Percentiles rank a stretch among this genome's conserved stretches.
phyloP scores from a whole-genome alignment of 1,139 yeast genomes.

The Hyphopichia wangnamkhiaoensis region DNA sequence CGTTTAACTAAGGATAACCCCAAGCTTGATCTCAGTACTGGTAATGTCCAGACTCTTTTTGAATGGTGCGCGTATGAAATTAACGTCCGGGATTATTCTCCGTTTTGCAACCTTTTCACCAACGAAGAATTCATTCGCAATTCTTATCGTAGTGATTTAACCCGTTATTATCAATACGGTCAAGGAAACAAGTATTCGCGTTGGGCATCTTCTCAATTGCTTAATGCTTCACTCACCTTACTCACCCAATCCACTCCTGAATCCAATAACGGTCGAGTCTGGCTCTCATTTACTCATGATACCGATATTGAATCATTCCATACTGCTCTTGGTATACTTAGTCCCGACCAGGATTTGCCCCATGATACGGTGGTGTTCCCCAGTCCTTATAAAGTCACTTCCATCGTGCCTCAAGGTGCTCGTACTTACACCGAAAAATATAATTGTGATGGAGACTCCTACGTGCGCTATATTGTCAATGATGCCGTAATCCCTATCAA shows the following conservation, averaged over 20 bases:
- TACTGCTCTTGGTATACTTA: conserved; percentile 25
- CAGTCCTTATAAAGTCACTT: conserved; percentile 25
- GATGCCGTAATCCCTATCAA: conserved; percentile 31
- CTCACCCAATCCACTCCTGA: conserved; percentile 20
- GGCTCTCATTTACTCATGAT: conserved; percentile 31
- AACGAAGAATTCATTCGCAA: conserved; percentile 40
- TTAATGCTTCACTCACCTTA: conserved; percentile 46
- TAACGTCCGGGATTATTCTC: conserved; percentile 42
- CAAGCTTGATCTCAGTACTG: conserved; percentile 29
- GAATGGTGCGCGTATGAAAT: conserved; percentile 51
- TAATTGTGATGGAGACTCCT: conserved; percentile 20
- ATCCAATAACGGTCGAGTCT: conserved; percentile 17
- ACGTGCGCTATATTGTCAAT: conserved; percentile 27
- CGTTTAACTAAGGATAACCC: conserved; percentile 40
- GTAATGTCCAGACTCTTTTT: conserved; percentile 41
- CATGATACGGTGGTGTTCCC: conserved; percentile 24
- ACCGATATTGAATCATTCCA: conserved; percentile 30
- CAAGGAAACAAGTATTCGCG: conserved; percentile 43
- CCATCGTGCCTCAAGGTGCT: conserved; percentile 30
- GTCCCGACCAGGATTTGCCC: conserved; percentile 21
- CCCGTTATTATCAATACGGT: conserved; percentile 43
- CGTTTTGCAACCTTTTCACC: conserved; percentile 46
- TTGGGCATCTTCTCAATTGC: conserved; percentile 43
- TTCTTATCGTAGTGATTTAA: conserved; percentile 41
- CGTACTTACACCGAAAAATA: conserved; percentile 28